Conservation (phyloP, 495 filamentous ascomycete species). For the Penicillium pulvis region DNA sequence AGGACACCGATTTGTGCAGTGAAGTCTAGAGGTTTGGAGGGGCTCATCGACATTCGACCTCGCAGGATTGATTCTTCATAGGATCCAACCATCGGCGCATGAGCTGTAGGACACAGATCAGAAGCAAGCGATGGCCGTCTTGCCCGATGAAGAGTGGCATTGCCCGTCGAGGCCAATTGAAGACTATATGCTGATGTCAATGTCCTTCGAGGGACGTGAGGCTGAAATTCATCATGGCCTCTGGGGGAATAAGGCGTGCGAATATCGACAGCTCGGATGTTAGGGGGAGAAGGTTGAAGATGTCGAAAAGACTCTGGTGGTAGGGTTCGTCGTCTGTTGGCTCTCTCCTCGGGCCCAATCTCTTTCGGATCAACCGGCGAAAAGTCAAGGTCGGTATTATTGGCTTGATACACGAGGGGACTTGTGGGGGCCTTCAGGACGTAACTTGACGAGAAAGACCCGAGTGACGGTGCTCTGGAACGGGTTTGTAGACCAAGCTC, state of each 20-base stretch:
- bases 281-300: slow-evolving; percentile 40
- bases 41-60: slow-evolving; percentile 95
- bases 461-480: slow-evolving; percentile 63
- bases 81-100: slow-evolving; percentile 94
- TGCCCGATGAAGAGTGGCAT: slow-evolving; percentile 57
- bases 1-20: slow-evolving; percentile 94
- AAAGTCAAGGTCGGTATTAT: slow-evolving; percentile 79
- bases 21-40: slow-evolving; percentile 91
- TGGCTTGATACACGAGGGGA: slow-evolving; percentile 87
- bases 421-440: slow-evolving; percentile 87
- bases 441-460: slow-evolving; percentile 81
- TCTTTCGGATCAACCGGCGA: slow-evolving; percentile 43
- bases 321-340: slow-evolving; percentile 60
- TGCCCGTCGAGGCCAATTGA: slow-evolving; percentile 59
- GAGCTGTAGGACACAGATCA: slow-evolving; percentile 74
- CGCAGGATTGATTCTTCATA: slow-evolving; percentile 96
- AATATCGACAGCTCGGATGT: slow-evolving; percentile 19
- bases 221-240: slow-evolving; percentile 56
- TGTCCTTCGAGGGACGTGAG: slow-evolving; percentile 76
- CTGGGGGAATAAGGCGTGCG: slow-evolving; percentile 24
- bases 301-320: slow-evolving; percentile 57
- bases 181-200: slow-evolving; percentile 63
- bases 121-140: slow-evolving; percentile 74
- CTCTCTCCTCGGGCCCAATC: slow-evolving; percentile 44
- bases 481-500: slow-evolving; percentile 25